These are phyloP conservation scores for Phialocephala subalpina DNA, from an alignment of 2,329 filamentous ascomycete species.

Conservation along the genomic window DNA sequence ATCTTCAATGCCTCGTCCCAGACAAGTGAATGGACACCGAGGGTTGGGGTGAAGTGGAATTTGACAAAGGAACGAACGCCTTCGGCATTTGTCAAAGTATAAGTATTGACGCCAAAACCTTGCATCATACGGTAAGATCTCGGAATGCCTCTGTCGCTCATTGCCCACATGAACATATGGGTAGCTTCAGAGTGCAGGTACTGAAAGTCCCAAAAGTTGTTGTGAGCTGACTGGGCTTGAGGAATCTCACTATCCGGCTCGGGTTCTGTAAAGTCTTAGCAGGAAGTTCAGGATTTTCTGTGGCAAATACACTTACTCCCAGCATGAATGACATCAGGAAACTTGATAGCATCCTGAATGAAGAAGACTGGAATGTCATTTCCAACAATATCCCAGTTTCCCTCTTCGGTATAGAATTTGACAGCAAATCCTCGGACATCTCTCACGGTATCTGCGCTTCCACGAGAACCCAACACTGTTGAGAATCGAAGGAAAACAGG, in stretches of 20 bases:
- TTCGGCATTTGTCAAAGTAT: constrained; percentile 70
- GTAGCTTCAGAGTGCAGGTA: constrained; percentile 74
- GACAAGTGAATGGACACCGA: constrained; percentile 75
- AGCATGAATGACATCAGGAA: constrained; percentile 70
- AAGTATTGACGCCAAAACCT: constrained; percentile 86
- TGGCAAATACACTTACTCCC: constrained; percentile 38
- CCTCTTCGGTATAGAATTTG: constrained; percentile 81
- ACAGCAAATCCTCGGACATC: constrained; percentile 83
- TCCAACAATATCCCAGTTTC: constrained; percentile 78
- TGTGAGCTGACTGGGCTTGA: constrained; percentile 74
- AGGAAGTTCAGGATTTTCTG: constrained; percentile 41
- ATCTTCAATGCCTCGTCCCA: constrained; percentile 85
- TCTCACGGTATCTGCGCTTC: constrained; percentile 82
- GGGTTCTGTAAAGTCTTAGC: constrained; percentile 64
- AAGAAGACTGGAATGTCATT: constrained; percentile 82
- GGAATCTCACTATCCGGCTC: constrained; percentile 76
- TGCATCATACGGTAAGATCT: constrained; percentile 86
- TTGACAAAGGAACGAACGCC: constrained; percentile 79
- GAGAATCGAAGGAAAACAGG: constrained; percentile 79
- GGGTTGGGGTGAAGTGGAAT: constrained; percentile 77
- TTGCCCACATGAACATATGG: constrained; percentile 82
- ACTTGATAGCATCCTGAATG: constrained; percentile 79
- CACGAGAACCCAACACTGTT: constrained; percentile 77
- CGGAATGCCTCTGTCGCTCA: constrained; percentile 78
- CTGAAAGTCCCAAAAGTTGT: constrained; percentile 82